Evolutionary conservation across 768 basidiomycete species (phyloP), one percentile per base, ranked within the genome.

Genomic region (Kwoniella bestiolae): DNA sequence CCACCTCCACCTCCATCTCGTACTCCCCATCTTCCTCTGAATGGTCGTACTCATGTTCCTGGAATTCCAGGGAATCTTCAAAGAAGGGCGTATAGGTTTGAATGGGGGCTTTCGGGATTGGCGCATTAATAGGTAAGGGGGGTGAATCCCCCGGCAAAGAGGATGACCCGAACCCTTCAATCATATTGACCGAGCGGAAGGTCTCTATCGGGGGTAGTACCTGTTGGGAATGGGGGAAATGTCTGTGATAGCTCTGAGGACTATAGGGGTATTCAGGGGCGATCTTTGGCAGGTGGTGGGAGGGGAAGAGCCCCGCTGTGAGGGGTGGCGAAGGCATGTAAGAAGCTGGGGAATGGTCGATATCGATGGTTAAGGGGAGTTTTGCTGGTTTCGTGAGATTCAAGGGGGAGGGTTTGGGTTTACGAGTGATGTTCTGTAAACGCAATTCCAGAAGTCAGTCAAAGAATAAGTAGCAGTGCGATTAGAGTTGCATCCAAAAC

Each of bases 61-160:
- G n/a, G 38, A 41, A 41, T 5, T 41, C 18, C 46, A 16, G 49
- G 60, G 16, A 51, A 26, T 61, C 60, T 45, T 61, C 60, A 26
- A 61, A 61, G 21, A 61, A 23, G 9, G 60, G 46, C 12, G 38
- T 44, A 18, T 51, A 44, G 1, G 29, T 23, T 32, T 34, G 47
- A 4, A 52, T 26, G 5, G 60, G 60, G 11, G 60, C 60, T 61
- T 21, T 47, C 25, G 60, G 60, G 3, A 44, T 31, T 16, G 60
- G 47, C 8, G 60, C 60, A 44, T 61, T 21, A 23, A 34, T 34
- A 18, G 60, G 60, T n/a, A 61, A 29, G 23, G 60, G 60, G 4
- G 49, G 44, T 23, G 25, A 32, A 14, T 35, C 46, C 2, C 26
- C n/a, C n/a, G n/a, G n/a, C 14, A 11, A 16, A 41, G 3, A 18